Evolutionary conservation across 192 early-diverging fungal genomes (phyloP).

Genomic region (Coemansia sp.): DNA sequence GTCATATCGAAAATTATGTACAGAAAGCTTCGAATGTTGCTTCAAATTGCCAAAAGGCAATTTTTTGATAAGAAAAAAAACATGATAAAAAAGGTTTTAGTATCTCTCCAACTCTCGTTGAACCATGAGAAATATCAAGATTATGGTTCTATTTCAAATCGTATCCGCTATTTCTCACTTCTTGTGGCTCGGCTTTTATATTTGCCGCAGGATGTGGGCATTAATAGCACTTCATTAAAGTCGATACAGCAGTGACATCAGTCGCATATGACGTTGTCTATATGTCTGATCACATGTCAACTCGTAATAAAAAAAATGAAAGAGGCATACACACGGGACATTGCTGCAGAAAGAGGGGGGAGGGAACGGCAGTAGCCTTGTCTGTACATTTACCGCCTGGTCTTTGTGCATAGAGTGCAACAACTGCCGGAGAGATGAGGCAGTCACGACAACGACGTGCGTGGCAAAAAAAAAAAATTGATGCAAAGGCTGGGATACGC

Average conservation of each 20-base stretch:
- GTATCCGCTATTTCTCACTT: background rate
- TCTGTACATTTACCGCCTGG: background rate
- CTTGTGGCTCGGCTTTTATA: background rate
- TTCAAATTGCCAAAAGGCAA: constrained; percentile 7
- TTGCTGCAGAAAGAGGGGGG: background rate
- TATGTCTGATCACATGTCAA: background rate
- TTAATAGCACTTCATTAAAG: background rate
- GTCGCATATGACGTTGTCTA: background rate
- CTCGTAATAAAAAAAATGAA: background rate
- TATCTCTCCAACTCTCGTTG: background rate
- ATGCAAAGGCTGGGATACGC: background rate
- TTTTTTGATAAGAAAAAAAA: background rate
- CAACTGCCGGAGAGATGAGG: background rate
- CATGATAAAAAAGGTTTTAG: background rate
- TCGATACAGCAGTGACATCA: background rate
- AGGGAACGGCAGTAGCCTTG: background rate
- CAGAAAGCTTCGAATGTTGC: constrained; percentile 51
- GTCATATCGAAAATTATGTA: constrained; percentile 19
- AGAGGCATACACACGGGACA: background rate
- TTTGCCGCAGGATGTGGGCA: background rate
- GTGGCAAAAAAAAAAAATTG: background rate
- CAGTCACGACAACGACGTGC: constrained; percentile 1
- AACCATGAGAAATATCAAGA: background rate
- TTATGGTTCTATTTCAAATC: background rate
- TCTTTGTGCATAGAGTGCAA: background rate